phyloP scores from a whole-genome alignment of 805 yeast species.

The Candida maris region DNA sequence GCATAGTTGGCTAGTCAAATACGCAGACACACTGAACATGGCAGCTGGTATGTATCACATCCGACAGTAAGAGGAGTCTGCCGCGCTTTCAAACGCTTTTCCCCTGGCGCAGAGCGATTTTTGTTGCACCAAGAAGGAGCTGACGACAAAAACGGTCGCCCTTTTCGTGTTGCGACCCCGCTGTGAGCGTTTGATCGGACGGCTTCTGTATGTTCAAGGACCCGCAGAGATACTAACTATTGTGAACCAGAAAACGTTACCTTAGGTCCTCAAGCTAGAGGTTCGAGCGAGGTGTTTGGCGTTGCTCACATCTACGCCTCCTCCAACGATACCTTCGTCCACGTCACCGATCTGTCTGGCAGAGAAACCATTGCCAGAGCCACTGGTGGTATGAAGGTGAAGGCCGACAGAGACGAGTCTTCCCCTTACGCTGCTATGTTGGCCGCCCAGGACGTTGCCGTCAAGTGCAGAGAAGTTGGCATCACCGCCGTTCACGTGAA shows the following conservation, averaged over 20 bases:
- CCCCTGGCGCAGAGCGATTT: too few relatives aligned
- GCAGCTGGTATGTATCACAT: constrained; percentile 8
- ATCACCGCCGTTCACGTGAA: constrained; percentile 99
- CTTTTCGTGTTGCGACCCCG: too few relatives aligned
- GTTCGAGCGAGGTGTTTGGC: constrained; percentile 98
- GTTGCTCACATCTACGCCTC: constrained; percentile 99
- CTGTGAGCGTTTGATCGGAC: too few relatives aligned
- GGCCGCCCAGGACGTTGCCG: constrained; percentile 99
- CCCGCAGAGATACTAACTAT: too few relatives aligned
- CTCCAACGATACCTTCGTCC: constrained; percentile 99
- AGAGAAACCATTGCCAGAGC: constrained; percentile 99
- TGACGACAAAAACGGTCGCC: too few relatives aligned
- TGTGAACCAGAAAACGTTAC: constrained; percentile 59
- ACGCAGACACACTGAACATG: constrained; percentile 1
- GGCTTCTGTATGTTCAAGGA: too few relatives aligned
- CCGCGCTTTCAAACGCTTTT: too few relatives aligned
- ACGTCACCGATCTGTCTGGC: constrained; percentile 98
- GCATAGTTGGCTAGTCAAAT: constrained; percentile 3
- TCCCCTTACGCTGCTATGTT: constrained; percentile 99
- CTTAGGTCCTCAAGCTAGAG: constrained; percentile 87
- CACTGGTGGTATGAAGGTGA: constrained; percentile 99
- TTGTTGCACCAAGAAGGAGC: too few relatives aligned
- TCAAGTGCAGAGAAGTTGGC: constrained; percentile 98
- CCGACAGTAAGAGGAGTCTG: too few relatives aligned
- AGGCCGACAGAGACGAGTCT: constrained; percentile 99